Evolutionary conservation across 225 moss, liverwort and hornwort species (phyloP).

Genomic region (Rhytidiadelphus loreus): DNA sequence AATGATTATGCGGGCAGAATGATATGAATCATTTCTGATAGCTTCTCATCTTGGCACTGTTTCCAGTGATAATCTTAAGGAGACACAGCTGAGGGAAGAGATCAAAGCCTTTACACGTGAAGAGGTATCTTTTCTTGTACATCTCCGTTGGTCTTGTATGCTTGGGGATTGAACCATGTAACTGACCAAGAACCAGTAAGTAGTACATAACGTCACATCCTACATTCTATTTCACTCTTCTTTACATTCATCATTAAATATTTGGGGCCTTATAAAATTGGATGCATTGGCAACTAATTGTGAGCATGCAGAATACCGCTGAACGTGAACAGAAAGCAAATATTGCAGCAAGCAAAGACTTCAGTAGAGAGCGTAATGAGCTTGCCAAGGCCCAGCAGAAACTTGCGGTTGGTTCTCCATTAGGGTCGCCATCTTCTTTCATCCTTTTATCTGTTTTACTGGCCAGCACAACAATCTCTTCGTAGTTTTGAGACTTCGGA

Average conservation of each 20-base stretch:
- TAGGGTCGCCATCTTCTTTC: not conserved
- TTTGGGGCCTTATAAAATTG: not conserved
- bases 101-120: not conserved
- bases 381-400: slow-evolving; percentile 21
- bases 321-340: slow-evolving; percentile 2
- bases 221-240: not conserved
- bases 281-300: not conserved
- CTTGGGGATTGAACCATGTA: not conserved
- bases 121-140: slow-evolving; percentile 15
- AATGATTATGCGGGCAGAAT: not conserved
- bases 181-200: not conserved
- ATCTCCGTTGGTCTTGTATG: not conserved
- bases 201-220: not conserved
- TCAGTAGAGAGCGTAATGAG: slow-evolving; percentile 21
- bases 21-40: not conserved
- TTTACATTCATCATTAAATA: not conserved
- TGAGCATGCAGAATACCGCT: slow-evolving; percentile 2
- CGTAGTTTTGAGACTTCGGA: not conserved
- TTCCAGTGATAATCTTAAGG: not conserved
- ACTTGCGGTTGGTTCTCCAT: slow-evolving; percentile 17
- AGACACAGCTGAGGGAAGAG: slow-evolving; percentile 8
- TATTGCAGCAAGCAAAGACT: slow-evolving; percentile 9
- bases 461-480: not conserved
- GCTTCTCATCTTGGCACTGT: not conserved
- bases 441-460: not conserved